Evolutionary conservation across 495 filamentous ascomycete genomes (phyloP), one percentile per base, ranked within the genome.

Genomic region (Trichoderma parareesei): DNA sequence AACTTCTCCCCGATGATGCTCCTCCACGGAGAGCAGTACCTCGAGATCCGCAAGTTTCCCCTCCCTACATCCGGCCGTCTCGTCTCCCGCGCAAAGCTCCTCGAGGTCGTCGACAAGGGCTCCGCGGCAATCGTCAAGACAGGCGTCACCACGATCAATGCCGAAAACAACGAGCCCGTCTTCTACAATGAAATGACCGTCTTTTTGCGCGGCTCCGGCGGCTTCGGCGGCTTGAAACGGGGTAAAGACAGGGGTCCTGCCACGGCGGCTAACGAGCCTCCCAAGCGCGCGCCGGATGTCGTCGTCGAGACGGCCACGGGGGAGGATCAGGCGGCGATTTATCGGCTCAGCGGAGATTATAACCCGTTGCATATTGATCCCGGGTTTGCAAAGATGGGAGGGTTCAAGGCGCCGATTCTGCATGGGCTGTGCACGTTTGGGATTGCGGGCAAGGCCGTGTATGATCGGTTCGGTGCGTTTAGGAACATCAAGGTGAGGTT

Each of bases 1-100:
- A 91, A 98, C 79, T 98, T 96, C 84, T 90, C 84, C 5, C 93
- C 93, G 67, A 98, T 97, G 95, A 97, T 98, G 93, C 86, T 98
- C 61, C 88, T 98, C 20, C 94, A 98, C 82, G 94, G 94, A 71
- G 94, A 98, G 80, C 94, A 98, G 79, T 98, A 93, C 83, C 90
- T 98, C 69, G 95, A 98, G 76, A 85, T 98, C 73, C 88, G 88
- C 73, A 90, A 93, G 76, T 97, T 86, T 80, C 94, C 95, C 60
- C 92, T 98, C 75, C 94, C 95, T 40, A 98, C 94, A 61, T 82
- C 87, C 60, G 91, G 84, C 60, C 88, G 85, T 46, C 88, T 95
- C 44, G 75, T 92, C 72, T 92, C 89, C 67, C 89, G 88, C 77
- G 89, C 88, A 63, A 89, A 88, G 75, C 88, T 98, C 66, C 84